phyloP scores from a whole-genome alignment of 768 basidiomycete genomes.

The Trichaptum fuscoviolaceum region DNA sequence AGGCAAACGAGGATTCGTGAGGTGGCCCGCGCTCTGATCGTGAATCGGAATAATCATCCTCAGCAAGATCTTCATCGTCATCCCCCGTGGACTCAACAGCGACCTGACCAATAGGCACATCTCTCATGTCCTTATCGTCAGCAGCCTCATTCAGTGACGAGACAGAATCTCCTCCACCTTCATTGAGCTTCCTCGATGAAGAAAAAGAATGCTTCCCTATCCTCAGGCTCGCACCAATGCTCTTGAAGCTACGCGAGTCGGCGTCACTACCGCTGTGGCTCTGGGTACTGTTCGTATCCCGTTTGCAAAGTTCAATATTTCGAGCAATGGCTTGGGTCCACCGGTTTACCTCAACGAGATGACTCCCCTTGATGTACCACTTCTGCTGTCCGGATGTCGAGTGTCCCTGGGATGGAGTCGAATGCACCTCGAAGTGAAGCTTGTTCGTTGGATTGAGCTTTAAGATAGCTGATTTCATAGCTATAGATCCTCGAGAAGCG shows the following conservation, averaged over 20 bases:
- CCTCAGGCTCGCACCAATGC: background rate
- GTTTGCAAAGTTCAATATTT: constrained; percentile 62
- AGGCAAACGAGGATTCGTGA: constrained; percentile 50
- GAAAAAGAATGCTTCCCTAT: constrained; percentile 6
- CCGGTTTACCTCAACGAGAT: constrained; percentile 83
- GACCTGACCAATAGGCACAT: constrained; percentile 14
- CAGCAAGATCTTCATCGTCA: constrained; percentile 40
- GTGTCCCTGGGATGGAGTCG: constrained; percentile 45
- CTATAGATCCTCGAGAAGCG: constrained; percentile 81
- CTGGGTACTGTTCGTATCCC: constrained; percentile 11
- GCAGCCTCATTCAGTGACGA: background rate
- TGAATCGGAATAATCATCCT: constrained; percentile 25
- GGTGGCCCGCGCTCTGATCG: constrained; percentile 40
- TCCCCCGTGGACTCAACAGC: constrained; percentile 25
- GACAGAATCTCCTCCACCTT: background rate
- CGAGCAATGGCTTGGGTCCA: constrained; percentile 77
- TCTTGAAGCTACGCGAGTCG: constrained; percentile 34
- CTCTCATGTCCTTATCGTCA: background rate
- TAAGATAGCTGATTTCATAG: constrained; percentile 73
- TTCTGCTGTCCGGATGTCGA: constrained; percentile 45
- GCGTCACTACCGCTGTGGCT: constrained; percentile 43
- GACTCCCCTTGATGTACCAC: constrained; percentile 82
- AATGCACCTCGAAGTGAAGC: constrained; percentile 79
- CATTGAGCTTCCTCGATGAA: background rate
- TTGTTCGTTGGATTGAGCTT: constrained; percentile 50